Conservation (phyloP, 2,329 filamentous ascomycete species). For the Septoria petroselini region DNA sequence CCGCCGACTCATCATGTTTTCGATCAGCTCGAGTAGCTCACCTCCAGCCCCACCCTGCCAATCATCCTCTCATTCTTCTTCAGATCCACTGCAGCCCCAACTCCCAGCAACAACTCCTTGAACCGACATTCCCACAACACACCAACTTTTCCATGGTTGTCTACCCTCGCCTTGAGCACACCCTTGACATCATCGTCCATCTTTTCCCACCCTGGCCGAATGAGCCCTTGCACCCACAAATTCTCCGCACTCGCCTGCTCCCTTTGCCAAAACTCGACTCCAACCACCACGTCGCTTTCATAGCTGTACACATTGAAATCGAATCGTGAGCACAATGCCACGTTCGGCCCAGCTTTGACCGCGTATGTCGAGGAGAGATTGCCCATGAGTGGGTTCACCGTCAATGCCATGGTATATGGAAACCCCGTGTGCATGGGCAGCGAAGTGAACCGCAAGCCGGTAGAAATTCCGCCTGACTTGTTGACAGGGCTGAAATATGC, state of each 20-base stretch:
- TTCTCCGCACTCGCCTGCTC: slow-evolving; percentile 38
- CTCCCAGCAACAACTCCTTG: slow-evolving; percentile 87
- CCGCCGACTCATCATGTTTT: too few relatives aligned
- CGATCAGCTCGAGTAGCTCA: slow-evolving; percentile 69
- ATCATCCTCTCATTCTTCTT: slow-evolving; percentile 73
- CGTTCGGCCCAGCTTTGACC: slow-evolving; percentile 76
- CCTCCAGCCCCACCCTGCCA: slow-evolving; percentile 70
- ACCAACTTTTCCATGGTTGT: slow-evolving; percentile 82
- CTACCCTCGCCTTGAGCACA: slow-evolving; percentile 83
- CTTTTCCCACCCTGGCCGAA: slow-evolving; percentile 44
- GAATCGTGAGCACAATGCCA: slow-evolving; percentile 84
- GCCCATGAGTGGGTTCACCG: slow-evolving; percentile 90
- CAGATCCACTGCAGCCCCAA: slow-evolving; percentile 82
- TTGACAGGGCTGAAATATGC: slow-evolving; percentile 94
- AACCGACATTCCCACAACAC: slow-evolving; percentile 89
- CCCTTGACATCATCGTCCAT: slow-evolving; percentile 68
- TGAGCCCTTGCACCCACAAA: slow-evolving; percentile 45
- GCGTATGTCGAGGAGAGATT: slow-evolving; percentile 89
- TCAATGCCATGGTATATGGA: slow-evolving; percentile 89
- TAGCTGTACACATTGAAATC: slow-evolving; percentile 99
- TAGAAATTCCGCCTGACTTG: slow-evolving; percentile 86
- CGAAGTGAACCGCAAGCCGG: slow-evolving; percentile 86
- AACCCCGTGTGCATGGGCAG: slow-evolving; percentile 76
- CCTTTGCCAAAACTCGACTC: slow-evolving; percentile 81
- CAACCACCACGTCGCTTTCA: slow-evolving; percentile 88